Evolutionary conservation across 768 basidiomycete genomes (phyloP).

Genomic region (Boletus tylopilopsis): DNA sequence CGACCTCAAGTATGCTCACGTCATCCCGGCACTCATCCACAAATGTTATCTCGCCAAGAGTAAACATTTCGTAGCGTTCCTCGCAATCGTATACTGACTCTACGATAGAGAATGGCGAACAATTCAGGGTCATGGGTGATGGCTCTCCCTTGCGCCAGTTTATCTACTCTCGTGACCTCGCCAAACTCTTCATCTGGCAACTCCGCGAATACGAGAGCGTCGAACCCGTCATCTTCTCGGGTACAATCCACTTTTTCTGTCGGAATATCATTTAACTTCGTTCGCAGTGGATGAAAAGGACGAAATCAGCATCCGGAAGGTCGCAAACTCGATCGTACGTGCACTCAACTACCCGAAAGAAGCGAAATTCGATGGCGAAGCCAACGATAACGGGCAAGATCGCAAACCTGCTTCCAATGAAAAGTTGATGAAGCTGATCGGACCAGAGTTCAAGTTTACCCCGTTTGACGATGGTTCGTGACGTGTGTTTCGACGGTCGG

Average conservation of each 20-base stretch:
- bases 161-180: constrained; percentile 94
- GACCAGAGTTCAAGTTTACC: constrained; percentile 78
- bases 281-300: constrained; percentile 82
- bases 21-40: constrained; percentile 92
- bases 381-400: constrained; percentile 85
- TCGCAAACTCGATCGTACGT: constrained; percentile 88
- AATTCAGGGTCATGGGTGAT: constrained; percentile 84
- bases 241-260: constrained; percentile 35
- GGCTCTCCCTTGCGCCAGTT: constrained; percentile 96
- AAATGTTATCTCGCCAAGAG: constrained; percentile 91
- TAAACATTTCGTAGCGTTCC: constrained; percentile 27
- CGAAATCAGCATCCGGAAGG: constrained; percentile 88
- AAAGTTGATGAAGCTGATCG: constrained; percentile 74
- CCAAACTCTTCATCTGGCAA: constrained; percentile 93
- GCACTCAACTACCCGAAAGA: constrained; percentile 76
- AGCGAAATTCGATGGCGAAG: constrained; percentile 67
- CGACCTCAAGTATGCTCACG: constrained; percentile 87
- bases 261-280: background rate
- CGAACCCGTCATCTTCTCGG: constrained; percentile 90
- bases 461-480: constrained; percentile 77
- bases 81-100: background rate
- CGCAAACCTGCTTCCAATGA: constrained; percentile 94
- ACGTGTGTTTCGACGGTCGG: background rate
- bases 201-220: constrained; percentile 87
- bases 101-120: constrained; percentile 65